Evolutionary conservation across 2,329 filamentous ascomycete species (phyloP).

Genomic region (Dactylellina sp.): DNA sequence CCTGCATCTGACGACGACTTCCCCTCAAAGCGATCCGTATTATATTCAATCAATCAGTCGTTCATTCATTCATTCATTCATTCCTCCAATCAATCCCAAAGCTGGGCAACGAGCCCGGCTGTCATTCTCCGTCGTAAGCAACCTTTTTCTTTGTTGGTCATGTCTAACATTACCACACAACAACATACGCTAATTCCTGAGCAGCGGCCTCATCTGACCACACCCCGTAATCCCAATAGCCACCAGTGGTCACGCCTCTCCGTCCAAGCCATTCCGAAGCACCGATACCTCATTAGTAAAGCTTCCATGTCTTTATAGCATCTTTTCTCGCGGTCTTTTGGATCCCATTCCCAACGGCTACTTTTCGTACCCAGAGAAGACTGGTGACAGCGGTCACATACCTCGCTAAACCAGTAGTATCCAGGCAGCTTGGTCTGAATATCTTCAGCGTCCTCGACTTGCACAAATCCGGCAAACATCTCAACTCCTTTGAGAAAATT

Average conservation of each 20-base stretch:
- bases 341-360: constrained; percentile 23
- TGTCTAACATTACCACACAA: background rate
- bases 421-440: background rate
- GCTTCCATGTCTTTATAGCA: constrained; percentile 26
- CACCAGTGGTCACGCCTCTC: constrained; percentile 33
- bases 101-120: no score
- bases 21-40: no score
- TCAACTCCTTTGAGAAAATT: constrained; percentile 4
- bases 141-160: background rate
- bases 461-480: constrained; percentile 18
- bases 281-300: constrained; percentile 6
- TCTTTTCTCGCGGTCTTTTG: constrained; percentile 10
- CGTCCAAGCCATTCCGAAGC: constrained; percentile 12
- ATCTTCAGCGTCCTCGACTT: constrained; percentile 8
- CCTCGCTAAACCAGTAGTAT: constrained; percentile 30
- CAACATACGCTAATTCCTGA: background rate
- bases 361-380: constrained; percentile 6
- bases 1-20: background rate
- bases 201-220: constrained; percentile 27
- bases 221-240: constrained; percentile 1
- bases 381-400: constrained; percentile 40
- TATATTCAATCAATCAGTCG: background rate
- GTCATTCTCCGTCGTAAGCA: background rate
- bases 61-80: background rate
- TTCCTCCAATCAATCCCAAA: no score